Base-by-base conservation (phyloP, 1,284 basidiomycete genomes). In the Cryptococcus sp. region DNA sequence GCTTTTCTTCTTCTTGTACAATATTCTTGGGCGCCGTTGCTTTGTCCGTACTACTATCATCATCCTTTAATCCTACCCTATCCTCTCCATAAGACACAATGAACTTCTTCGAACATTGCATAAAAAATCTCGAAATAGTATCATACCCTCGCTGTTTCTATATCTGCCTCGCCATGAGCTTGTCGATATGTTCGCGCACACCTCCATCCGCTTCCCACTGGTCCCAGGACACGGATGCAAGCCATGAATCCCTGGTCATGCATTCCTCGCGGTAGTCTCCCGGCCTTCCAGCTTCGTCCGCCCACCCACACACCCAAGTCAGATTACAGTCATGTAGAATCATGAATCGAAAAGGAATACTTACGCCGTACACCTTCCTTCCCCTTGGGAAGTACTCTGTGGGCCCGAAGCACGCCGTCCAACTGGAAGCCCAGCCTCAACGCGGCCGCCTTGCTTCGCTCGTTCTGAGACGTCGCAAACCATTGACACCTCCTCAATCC, bases 401-500 rank as follows among this genome's bases (percentile, higher is more conserved):
- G 51, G 4, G 59, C 52, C n/a, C 63, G 56, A 7, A 69, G 49
- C 13, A 61, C 33, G 12, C 67, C 67, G 50, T 69, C 67, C 23
- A 49, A 28, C n/a, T 54, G 59, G 58, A 61, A 69, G 1, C 67
- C 67, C 35, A 69, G 42, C 23, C 67, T 56, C 18, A 52, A 18
- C 0, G 65, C 60, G 1, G 65, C 60, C 20, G 53, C 55, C 8
- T 53, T 46, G 37, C 57, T 60, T 37, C 57, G 57, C 28, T 56
- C 46, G 50, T 69, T 67, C 35, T 67, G 44, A 15, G 59, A 57
- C 33, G 63, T 64, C 0, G 65, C 58, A 50, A 65, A 64, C 67
- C 67, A 69, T 55, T 69, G 67, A 57, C 60, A 63, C 3, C 67
- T 53, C 36, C 67, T 59, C 3, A 65, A 56, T 24, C 67, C 67